Evolutionary conservation across 805 yeast species (phyloP), one percentile per base, ranked within the genome.

Genomic region (Debaryomyces castellii): DNA sequence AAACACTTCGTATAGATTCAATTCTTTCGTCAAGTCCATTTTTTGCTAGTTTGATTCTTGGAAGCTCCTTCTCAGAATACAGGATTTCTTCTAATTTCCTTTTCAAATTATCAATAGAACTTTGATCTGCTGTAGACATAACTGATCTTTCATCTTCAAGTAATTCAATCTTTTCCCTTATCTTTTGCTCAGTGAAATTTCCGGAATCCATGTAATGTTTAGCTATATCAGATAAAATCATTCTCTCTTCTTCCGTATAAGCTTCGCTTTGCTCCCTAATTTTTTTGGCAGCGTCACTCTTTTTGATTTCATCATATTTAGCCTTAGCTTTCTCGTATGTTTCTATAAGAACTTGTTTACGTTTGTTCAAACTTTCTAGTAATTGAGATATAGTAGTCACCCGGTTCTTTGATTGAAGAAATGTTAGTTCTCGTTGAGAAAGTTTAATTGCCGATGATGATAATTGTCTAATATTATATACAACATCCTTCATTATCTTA

Each of bases 131-230:
- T 9, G 67, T 59, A 1, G 73, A 52, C 57, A 67, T 58, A 20
- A 69, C 59, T 2, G 67, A 57, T 40, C 65, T 55, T 44, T 77
- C 85, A 16, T 80, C 78, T 40, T 76, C 75, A 21, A 82, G 62
- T 28, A 69, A 63, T 21, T 66, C 66, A 24, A 82, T 72, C 39
- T 65, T 67, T 10, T 65, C 72, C 25, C 63, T 48, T 8, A 82
- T 59, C 40, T 54, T 55, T 3, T 46, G 50, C 47, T 74, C 72
- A 17, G 69, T 67, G 41, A 82, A 74, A 8, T 53, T 60, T 2
- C 59, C 64, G 51, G 37, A 58, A 41, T 47, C 62, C 58, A 63
- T 69, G 67, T 62, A 71, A 37, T 40, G 53, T 54, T 36, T 52
- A 3, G 81, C 81, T 17, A 74, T 58, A 1, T 55, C 67, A 10